Conservation (phyloP, 78 protist genomes). For the Dictyostelium discoideum region DNA sequence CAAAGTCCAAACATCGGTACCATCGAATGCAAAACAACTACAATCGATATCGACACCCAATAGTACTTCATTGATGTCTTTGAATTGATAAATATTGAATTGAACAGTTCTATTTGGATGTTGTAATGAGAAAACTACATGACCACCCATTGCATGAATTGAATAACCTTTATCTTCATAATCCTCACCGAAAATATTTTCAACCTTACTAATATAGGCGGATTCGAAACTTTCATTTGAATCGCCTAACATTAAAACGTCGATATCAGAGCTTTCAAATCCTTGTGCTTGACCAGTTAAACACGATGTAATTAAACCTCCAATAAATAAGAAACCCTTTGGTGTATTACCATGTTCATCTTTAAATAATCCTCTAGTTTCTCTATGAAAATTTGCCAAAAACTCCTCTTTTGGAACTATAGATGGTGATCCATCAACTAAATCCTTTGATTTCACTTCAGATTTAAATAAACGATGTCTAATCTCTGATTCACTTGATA, state of each 20-base stretch:
- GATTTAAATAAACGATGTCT: not conserved
- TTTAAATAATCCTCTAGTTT: not conserved
- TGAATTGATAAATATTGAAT: not conserved
- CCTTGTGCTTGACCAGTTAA: constrained; percentile 9
- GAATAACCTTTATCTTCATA: not conserved
- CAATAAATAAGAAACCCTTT: constrained; percentile 13
- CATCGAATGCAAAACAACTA: constrained; percentile 61
- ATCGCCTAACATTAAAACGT: not conserved
- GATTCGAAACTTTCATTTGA: not conserved
- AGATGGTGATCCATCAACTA: not conserved
- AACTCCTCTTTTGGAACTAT: not conserved
- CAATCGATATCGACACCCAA: constrained; percentile 43
- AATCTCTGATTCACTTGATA: not conserved
- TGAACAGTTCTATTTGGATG: constrained; percentile 13
- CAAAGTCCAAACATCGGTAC: constrained; percentile 16
- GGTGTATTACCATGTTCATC: not conserved
- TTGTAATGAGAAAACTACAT: not conserved
- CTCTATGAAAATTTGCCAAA: not conserved
- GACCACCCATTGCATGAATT: not conserved
- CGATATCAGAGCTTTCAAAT: constrained; percentile 40
- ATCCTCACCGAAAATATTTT: not conserved
- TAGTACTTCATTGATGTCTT: not conserved
- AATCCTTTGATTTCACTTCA: not conserved
- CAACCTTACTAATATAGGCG: not conserved
- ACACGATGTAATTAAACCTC: constrained; percentile 27